A percentile compares a stretch with the other conserved stretches of the same genome.
Conservation (phyloP, 768 basidiomycete genomes). For the Tulasnella sp. region DNA sequence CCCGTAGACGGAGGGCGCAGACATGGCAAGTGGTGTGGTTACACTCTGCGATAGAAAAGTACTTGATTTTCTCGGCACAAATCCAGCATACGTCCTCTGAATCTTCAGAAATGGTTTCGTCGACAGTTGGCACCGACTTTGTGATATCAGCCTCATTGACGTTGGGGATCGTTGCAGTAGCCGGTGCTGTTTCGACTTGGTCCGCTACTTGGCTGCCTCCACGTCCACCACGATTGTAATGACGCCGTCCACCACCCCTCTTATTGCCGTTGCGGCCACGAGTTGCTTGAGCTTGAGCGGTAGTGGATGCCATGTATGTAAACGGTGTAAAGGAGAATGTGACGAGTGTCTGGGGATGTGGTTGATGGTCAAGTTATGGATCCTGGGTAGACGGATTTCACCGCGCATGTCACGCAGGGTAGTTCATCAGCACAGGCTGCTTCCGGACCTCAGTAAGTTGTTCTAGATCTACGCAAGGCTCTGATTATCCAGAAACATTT, state of each 20-base stretch:
- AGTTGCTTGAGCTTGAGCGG: background rate
- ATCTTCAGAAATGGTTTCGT: background rate
- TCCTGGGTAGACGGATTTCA: too few species aligned
- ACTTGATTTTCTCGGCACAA: slow-evolving; percentile 88
- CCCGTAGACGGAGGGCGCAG: slow-evolving; percentile 76
- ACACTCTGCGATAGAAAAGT: slow-evolving; percentile 78
- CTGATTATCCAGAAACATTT: too few species aligned
- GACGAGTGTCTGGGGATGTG: too few species aligned
- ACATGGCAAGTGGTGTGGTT: slow-evolving; percentile 94
- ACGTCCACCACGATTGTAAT: slow-evolving; percentile 7
- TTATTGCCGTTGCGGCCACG: background rate
- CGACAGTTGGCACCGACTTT: background rate
- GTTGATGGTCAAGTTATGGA: too few species aligned
- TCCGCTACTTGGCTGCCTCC: background rate
- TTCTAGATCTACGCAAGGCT: too few species aligned
- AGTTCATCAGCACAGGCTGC: too few species aligned
- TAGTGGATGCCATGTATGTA: background rate
- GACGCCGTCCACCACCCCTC: background rate
- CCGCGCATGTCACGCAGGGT: too few species aligned
- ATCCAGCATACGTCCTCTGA: slow-evolving; percentile 58
- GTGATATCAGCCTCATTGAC: background rate
- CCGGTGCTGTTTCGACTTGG: background rate
- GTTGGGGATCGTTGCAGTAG: background rate
- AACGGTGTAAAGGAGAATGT: too few species aligned
- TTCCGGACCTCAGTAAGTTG: too few species aligned